A percentile compares a stretch with the other conserved stretches of the same genome.
Conservation (phyloP, 2,329 filamentous ascomycete genomes). For the Massarina eburnea region DNA sequence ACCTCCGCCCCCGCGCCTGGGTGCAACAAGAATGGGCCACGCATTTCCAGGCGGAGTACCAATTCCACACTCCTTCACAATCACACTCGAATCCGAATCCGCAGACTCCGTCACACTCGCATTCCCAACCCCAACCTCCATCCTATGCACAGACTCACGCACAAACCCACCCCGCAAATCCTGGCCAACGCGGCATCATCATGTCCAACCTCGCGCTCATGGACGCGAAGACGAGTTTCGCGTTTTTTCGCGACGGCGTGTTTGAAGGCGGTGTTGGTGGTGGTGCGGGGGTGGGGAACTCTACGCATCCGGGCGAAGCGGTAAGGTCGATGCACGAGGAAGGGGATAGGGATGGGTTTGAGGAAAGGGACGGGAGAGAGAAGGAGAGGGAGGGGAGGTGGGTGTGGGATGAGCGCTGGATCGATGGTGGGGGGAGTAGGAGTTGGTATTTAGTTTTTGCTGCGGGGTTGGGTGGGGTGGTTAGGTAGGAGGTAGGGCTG, state of each 20-base stretch:
- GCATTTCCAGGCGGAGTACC: too few species aligned
- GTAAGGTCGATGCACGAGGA: neutral
- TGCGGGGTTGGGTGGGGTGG: conserved; percentile 23
- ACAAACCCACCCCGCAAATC: too few species aligned
- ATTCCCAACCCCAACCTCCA: conserved; percentile 25
- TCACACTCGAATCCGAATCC: conserved; percentile 37
- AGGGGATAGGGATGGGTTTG: neutral
- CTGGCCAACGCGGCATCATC: conserved; percentile 79
- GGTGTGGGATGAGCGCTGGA: conserved; percentile 58
- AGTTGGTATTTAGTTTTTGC: conserved; percentile 39
- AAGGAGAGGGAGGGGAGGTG: conserved; percentile 51
- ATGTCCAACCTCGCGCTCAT: conserved; percentile 80
- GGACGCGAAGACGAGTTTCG: conserved; percentile 68
- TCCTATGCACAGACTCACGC: too few species aligned
- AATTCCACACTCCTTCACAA: too few species aligned
- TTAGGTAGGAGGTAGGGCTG: neutral
- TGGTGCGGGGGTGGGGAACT: conserved; percentile 67
- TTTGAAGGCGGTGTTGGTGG: conserved; percentile 72
- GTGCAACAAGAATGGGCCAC: conserved; percentile 67
- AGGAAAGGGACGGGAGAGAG: neutral
- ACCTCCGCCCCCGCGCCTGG: conserved; percentile 68
- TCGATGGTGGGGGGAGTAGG: conserved; percentile 73
- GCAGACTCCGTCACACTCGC: neutral
- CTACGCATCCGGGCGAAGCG: neutral
- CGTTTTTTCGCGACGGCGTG: conserved; percentile 68